phyloP scores from a whole-genome alignment of 2,329 filamentous ascomycete species.

The Clonostachys byssicola region DNA sequence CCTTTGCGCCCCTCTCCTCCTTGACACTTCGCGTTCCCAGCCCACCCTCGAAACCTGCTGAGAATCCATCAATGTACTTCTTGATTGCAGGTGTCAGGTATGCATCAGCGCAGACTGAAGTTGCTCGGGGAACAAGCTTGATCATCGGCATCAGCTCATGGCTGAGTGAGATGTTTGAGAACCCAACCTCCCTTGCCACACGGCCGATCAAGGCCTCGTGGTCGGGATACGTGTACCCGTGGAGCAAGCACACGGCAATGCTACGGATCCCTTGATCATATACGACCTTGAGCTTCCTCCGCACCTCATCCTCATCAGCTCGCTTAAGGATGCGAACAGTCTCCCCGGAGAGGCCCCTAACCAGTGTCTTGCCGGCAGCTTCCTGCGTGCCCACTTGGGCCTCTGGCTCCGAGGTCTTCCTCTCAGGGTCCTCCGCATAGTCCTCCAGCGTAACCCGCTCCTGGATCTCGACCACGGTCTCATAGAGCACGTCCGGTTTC shows the following conservation, averaged over 20 bases:
- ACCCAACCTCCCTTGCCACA: constrained; percentile 73
- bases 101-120: constrained; percentile 36
- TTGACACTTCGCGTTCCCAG: constrained; percentile 74
- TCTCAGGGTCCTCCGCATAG: constrained; percentile 80
- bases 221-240: constrained; percentile 85
- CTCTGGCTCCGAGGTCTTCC: constrained; percentile 48
- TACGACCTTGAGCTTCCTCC: constrained; percentile 55
- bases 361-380: constrained; percentile 51
- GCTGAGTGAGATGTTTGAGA: constrained; percentile 64
- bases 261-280: constrained; percentile 68
- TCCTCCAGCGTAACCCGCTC: constrained; percentile 90
- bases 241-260: constrained; percentile 87
- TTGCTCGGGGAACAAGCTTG: constrained; percentile 35
- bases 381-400: constrained; percentile 43
- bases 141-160: constrained; percentile 37
- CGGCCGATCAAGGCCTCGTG: constrained; percentile 77
- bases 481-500: constrained; percentile 84
- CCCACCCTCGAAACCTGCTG: constrained; percentile 75
- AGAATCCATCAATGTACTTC: constrained; percentile 64
- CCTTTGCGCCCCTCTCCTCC: constrained; percentile 57
- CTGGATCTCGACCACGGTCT: constrained; percentile 81
- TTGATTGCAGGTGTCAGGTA: constrained; percentile 37
- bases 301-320: constrained; percentile 50
- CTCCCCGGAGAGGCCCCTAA: constrained; percentile 65
- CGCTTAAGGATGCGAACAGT: constrained; percentile 62